These are phyloP conservation scores for Solanum pennellii DNA, from an alignment of 257 asterid species.

Conservation along the genomic window DNA sequence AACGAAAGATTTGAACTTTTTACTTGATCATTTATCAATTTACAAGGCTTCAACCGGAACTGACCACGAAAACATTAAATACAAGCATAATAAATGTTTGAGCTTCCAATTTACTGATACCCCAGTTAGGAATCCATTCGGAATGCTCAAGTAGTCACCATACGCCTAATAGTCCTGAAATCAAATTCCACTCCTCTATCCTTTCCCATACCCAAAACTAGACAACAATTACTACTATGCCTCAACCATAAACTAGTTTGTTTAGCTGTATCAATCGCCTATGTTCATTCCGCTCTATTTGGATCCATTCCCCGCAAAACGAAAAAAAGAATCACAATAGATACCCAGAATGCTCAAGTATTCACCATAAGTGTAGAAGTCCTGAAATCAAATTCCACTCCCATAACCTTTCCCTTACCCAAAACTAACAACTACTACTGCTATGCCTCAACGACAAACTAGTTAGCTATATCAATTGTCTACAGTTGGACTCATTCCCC, in stretches of 20 bases:
- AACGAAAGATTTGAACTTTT: not conserved
- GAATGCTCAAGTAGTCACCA: not conserved
- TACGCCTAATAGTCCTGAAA: not conserved
- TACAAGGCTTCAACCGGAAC: not conserved
- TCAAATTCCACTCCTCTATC: not conserved
- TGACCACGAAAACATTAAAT: not conserved
- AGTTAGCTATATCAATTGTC: not conserved
- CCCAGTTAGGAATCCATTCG: not conserved
- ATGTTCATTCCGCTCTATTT: not conserved
- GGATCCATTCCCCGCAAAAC: not conserved
- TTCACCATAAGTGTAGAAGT: not conserved
- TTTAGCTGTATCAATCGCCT: not conserved
- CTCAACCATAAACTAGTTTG: not conserved
- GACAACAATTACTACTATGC: not conserved
- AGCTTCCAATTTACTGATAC: not conserved
- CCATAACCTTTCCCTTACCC: not conserved
- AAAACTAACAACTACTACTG: not conserved
- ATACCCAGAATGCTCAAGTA: not conserved
- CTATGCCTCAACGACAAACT: not conserved
- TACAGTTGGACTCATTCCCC: not conserved
- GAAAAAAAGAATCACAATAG: not conserved
- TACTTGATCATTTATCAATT: not conserved
- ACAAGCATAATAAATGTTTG: not conserved
- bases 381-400: not conserved
- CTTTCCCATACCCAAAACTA: not conserved